Evolutionary conservation across 805 yeast species (phyloP).

Genomic region (Komagataella ulmi): DNA sequence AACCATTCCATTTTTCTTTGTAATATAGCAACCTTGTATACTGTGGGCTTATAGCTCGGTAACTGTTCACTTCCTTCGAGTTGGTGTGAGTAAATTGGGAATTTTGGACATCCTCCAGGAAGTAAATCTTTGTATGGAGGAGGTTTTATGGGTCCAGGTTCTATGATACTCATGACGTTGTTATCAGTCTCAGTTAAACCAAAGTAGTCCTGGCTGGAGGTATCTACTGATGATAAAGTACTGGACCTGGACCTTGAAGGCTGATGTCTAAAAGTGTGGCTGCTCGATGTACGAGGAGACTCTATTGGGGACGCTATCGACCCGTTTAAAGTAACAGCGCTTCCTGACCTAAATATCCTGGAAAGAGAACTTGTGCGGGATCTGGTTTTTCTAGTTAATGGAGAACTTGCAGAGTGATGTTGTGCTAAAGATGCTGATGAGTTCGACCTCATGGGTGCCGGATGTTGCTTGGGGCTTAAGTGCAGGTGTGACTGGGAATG

Average conservation of each 20-base stretch:
- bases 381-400: neutral
- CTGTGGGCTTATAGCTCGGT: conserved; percentile 58
- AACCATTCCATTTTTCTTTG: conserved; percentile 63
- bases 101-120: conserved; percentile 20
- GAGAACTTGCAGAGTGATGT: neutral
- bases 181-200: neutral
- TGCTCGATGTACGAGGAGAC: neutral
- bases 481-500: neutral
- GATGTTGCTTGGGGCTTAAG: neutral
- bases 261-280: neutral
- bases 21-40: conserved; percentile 42
- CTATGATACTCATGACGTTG: neutral
- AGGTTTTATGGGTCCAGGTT: conserved; percentile 9
- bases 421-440: neutral
- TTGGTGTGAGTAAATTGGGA: conserved; percentile 17
- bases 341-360: neutral
- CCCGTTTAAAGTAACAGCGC: neutral
- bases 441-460: neutral
- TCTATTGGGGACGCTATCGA: neutral
- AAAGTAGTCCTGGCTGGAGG: neutral
- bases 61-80: conserved; percentile 25
- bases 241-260: neutral
- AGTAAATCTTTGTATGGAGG: conserved; percentile 21
- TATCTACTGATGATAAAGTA: neutral
- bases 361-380: neutral